Evolutionary conservation across 2,329 filamentous ascomycete genomes (phyloP).

Genomic region (Helotiales sp.): DNA sequence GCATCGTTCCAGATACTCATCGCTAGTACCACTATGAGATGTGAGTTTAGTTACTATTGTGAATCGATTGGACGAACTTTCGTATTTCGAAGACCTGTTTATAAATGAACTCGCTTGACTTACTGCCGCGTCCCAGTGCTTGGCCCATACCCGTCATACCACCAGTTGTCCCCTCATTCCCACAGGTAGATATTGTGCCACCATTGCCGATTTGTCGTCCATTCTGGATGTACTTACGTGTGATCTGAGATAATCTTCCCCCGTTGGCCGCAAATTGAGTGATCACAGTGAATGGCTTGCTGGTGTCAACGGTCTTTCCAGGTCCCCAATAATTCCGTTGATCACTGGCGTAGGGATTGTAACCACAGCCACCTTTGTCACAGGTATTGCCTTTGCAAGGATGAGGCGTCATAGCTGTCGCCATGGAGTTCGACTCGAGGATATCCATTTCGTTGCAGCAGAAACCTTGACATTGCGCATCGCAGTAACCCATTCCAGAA

Average conservation of each 20-base stretch:
- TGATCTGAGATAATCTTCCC: slow-evolving; percentile 51
- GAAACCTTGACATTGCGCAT: slow-evolving; percentile 57
- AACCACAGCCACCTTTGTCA: slow-evolving; percentile 52
- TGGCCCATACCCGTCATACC: slow-evolving; percentile 59
- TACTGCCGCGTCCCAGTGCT: slow-evolving; percentile 53
- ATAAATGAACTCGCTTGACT: slow-evolving; percentile 1
- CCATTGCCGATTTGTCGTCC: slow-evolving; percentile 57
- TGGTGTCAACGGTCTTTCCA: slow-evolving; percentile 47
- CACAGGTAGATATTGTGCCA: slow-evolving; percentile 59
- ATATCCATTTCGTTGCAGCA: slow-evolving; percentile 72
- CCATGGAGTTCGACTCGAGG: slow-evolving; percentile 64
- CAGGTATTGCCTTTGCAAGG: slow-evolving; percentile 57
- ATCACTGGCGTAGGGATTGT: slow-evolving; percentile 49
- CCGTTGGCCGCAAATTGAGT: slow-evolving; percentile 57
- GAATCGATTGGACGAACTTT: not conserved
- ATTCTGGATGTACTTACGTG: slow-evolving; percentile 55
- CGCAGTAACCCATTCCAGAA: slow-evolving; percentile 66
- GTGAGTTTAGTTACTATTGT: not conserved
- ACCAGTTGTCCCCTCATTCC: slow-evolving; percentile 48
- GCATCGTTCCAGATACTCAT: slow-evolving; percentile 62
- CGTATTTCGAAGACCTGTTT: not conserved
- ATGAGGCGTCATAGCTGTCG: slow-evolving; percentile 63
- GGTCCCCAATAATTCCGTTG: slow-evolving; percentile 37
- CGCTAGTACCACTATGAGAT: slow-evolving; percentile 60
- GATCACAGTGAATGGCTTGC: slow-evolving; percentile 52